phyloP scores from a whole-genome alignment of 495 filamentous ascomycete genomes.

The Evernia prunastri region DNA sequence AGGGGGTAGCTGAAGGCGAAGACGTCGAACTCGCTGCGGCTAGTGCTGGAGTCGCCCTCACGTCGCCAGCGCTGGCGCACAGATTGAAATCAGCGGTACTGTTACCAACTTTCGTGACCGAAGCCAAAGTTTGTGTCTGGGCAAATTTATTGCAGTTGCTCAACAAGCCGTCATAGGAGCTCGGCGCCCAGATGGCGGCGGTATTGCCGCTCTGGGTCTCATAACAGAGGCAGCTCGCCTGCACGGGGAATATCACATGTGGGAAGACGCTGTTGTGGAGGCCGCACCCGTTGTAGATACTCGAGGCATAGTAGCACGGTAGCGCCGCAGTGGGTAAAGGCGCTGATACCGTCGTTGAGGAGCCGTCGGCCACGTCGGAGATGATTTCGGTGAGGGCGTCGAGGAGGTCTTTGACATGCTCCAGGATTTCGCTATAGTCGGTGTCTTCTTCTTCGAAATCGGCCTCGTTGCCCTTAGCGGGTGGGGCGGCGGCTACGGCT shows the following conservation, averaged over 20 bases:
- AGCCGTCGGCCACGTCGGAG: background rate
- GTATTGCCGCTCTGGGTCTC: background rate
- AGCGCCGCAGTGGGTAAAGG: background rate
- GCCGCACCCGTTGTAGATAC: background rate
- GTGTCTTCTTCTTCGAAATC: background rate
- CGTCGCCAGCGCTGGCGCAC: conserved; percentile 2
- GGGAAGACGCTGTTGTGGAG: background rate
- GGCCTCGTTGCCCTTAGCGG: background rate
- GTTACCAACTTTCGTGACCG: background rate
- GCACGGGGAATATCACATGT: background rate
- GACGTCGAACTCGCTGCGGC: background rate
- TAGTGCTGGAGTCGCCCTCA: background rate
- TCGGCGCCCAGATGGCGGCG: background rate
- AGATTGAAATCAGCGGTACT: background rate
- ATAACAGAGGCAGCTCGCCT: conserved; percentile 3
- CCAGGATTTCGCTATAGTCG: background rate
- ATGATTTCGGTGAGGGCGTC: background rate
- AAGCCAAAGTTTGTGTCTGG: background rate
- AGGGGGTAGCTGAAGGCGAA: background rate
- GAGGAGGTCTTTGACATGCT: background rate
- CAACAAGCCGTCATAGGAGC: background rate
- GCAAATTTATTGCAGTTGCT: background rate
- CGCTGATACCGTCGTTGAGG: background rate
- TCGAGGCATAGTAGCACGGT: background rate
- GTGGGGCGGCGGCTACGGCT: background rate